Evolutionary conservation across 371 early-diverging fungal genomes (phyloP).

Genomic region (Syncephalis plumigaleata): DNA sequence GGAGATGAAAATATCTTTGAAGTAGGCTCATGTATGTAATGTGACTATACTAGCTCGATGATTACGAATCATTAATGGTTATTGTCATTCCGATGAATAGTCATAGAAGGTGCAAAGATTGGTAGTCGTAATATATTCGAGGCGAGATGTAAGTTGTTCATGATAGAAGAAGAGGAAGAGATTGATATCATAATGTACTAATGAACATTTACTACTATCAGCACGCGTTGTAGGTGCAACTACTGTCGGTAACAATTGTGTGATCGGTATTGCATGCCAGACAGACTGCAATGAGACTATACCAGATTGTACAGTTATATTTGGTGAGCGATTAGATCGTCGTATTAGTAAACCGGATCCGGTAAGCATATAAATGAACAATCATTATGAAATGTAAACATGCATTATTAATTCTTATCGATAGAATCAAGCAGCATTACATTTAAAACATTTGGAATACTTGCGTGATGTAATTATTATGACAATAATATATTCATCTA

Average conservation of each 20-base stretch:
- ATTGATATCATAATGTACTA: background rate
- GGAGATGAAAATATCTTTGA: constrained; percentile 64
- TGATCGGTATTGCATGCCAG: constrained; percentile 49
- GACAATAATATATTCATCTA: constrained; percentile 5
- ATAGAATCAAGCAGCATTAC: constrained; percentile 34
- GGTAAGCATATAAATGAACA: constrained; percentile 6
- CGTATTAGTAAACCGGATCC: constrained; percentile 22
- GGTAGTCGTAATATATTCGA: constrained; percentile 52
- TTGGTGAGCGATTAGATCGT: constrained; percentile 34
- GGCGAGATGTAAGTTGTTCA: constrained; percentile 26
- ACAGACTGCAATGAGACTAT: constrained; percentile 42
- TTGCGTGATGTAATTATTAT: constrained; percentile 11
- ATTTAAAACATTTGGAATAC: constrained; percentile 57
- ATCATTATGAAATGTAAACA: too few species aligned
- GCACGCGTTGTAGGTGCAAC: constrained; percentile 38
- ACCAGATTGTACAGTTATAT: constrained; percentile 45
- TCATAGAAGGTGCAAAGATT: constrained; percentile 44
- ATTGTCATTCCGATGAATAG: constrained; percentile 12
- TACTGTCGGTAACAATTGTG: constrained; percentile 46
- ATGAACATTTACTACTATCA: too few species aligned
- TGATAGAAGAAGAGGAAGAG: too few species aligned
- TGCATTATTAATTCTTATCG: too few species aligned
- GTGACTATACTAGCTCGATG: too few species aligned
- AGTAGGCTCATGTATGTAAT: constrained; percentile 42
- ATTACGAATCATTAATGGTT: background rate